phyloP scores from a whole-genome alignment of 495 filamentous ascomycete genomes.

The Penicillium steckii region DNA sequence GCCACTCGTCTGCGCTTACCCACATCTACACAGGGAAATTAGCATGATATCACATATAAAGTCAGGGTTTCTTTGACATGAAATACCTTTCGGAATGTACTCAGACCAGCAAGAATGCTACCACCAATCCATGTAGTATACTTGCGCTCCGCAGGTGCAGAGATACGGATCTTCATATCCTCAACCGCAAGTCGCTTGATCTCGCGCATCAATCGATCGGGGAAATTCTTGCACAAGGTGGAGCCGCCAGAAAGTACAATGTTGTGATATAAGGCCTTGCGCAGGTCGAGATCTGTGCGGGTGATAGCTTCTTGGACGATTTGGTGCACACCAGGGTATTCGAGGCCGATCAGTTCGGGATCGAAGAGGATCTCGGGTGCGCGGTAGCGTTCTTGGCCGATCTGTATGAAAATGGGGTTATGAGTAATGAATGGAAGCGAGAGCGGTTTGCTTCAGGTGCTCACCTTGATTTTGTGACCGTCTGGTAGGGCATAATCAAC shows the following conservation, averaged over 20 bases:
- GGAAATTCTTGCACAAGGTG: constrained; percentile 89
- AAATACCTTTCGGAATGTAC: constrained; percentile 95
- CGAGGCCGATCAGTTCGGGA: constrained; percentile 92
- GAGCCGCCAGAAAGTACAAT: constrained; percentile 96
- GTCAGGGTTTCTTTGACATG: neutral
- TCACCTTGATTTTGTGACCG: constrained; percentile 85
- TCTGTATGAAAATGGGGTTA: constrained; percentile 37
- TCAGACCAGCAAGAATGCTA: constrained; percentile 93
- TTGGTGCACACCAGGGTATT: constrained; percentile 96
- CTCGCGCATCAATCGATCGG: constrained; percentile 88
- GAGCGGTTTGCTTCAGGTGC: constrained; percentile 6
- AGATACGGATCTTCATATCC: constrained; percentile 99
- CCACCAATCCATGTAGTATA: constrained; percentile 99
- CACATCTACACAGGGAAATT: constrained; percentile 73
- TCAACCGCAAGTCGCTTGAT: constrained; percentile 91
- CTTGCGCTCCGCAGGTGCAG: constrained; percentile 93
- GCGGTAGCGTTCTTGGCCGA: constrained; percentile 89
- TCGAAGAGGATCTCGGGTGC: constrained; percentile 98
- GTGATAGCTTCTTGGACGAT: constrained; percentile 96
- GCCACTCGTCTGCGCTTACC: constrained; percentile 98
- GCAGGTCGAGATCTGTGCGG: constrained; percentile 94
- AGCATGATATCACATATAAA: constrained; percentile 2
- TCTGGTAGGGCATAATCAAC: constrained; percentile 89
- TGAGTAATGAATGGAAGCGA: neutral
- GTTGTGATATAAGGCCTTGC: constrained; percentile 90